These are phyloP conservation scores for Fusarium sp. DNA, from an alignment of 2,329 filamentous ascomycete genomes.

Conservation along the genomic window DNA sequence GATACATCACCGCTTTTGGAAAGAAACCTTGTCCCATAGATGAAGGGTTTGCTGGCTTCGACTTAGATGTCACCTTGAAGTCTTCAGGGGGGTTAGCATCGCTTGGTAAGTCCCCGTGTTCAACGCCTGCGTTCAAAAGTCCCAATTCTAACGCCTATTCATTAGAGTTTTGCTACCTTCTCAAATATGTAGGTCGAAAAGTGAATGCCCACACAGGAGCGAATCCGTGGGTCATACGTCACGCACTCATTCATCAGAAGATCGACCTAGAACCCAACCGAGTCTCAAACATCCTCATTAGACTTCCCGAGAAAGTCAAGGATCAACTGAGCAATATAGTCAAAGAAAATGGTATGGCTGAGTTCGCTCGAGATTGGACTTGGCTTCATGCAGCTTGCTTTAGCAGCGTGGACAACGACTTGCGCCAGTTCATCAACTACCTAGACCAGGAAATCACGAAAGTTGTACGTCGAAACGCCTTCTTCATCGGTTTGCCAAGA, in stretches of 20 bases:
- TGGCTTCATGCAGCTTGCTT: slow-evolving; percentile 3
- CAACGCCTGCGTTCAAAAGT: background rate
- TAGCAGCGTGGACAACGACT: background rate
- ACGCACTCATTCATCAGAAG: slow-evolving; percentile 11
- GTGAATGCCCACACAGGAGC: background rate
- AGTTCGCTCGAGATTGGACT: background rate
- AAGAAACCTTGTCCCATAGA: background rate
- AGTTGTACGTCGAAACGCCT: background rate
- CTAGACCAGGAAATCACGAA: slow-evolving; percentile 5
- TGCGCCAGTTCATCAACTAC: slow-evolving; percentile 11
- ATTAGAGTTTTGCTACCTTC: slow-evolving; percentile 4
- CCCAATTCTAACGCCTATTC: background rate
- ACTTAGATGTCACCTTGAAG: background rate
- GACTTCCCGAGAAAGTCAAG: slow-evolving; percentile 1
- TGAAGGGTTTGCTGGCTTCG: slow-evolving; percentile 5
- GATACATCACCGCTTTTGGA: slow-evolving; percentile 2
- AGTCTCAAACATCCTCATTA: background rate
- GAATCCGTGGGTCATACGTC: slow-evolving; percentile 9
- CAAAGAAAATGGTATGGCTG: background rate
- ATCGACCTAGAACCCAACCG: background rate
- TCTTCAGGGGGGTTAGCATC: background rate
- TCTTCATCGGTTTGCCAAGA: background rate
- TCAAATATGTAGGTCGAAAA: background rate
- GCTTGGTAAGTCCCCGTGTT: background rate
- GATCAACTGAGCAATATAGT: background rate